These are phyloP conservation scores for Aspergillus incahuasiensis DNA, from an alignment of 495 filamentous ascomycete genomes.

Conservation along the genomic window DNA sequence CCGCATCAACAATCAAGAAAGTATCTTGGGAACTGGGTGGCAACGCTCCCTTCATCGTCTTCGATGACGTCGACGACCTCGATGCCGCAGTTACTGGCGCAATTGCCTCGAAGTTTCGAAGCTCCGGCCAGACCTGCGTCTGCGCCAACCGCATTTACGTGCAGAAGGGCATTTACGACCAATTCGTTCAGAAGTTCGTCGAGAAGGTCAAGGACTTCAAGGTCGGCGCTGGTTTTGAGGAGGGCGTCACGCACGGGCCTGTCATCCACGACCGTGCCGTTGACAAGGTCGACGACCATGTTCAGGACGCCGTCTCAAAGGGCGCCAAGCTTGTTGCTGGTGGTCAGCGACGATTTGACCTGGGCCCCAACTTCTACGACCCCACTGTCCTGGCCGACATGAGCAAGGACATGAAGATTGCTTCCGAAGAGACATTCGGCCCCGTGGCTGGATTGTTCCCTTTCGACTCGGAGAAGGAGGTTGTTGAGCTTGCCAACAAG, in stretches of 20 bases:
- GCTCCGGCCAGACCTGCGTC: conserved; percentile 85
- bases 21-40: conserved; percentile 83
- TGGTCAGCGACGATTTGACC: conserved; percentile 58
- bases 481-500: conserved; percentile 71
- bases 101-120: conserved; percentile 76
- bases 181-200: conserved; percentile 64
- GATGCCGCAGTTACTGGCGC: conserved; percentile 72
- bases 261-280: conserved; percentile 74
- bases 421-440: conserved; percentile 82
- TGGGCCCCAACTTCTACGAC: conserved; percentile 75
- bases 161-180: conserved; percentile 72
- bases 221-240: conserved; percentile 70
- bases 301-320: conserved; percentile 69
- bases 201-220: conserved; percentile 73
- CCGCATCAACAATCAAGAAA: conserved; percentile 76
- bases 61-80: conserved; percentile 77
- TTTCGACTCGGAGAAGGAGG: conserved; percentile 80
- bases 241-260: conserved; percentile 72
- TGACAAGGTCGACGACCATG: conserved; percentile 71
- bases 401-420: conserved; percentile 72
- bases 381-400: conserved; percentile 79
- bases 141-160: conserved; percentile 86
- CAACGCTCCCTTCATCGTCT: conserved; percentile 91
- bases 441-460: conserved; percentile 80
- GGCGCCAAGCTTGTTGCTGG: conserved; percentile 69